Conservation (phyloP, 2,329 filamentous ascomycete genomes). For the Periconia sp. region DNA sequence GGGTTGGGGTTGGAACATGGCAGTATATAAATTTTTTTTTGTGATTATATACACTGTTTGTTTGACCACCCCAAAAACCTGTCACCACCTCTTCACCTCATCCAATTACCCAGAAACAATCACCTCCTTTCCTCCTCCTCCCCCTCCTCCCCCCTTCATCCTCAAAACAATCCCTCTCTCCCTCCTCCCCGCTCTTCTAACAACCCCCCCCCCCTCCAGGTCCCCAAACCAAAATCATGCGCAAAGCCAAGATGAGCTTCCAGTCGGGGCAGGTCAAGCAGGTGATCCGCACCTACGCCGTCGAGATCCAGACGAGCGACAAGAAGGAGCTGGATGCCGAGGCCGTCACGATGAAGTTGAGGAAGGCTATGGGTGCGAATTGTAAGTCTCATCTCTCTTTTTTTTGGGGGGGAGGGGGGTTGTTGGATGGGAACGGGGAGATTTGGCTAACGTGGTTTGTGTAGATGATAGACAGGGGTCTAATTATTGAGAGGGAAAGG, state of each 20-base stretch:
- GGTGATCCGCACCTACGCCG: slow-evolving; percentile 65
- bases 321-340: slow-evolving; percentile 62
- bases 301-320: slow-evolving; percentile 65
- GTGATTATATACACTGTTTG: too few relatives aligned
- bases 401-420: too few relatives aligned
- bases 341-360: slow-evolving; percentile 62
- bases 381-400: slow-evolving; percentile 53
- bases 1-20: too few relatives aligned
- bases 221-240: slow-evolving; percentile 64
- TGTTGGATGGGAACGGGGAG: too few relatives aligned
- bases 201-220: slow-evolving; percentile 14
- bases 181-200: neutral
- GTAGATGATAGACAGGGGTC: slow-evolving; percentile 2
- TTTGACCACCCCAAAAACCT: too few relatives aligned
- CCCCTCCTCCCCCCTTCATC: neutral
- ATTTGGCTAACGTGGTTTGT: too few relatives aligned
- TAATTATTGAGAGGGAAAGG: neutral
- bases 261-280: slow-evolving; percentile 68
- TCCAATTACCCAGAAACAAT: too few relatives aligned
- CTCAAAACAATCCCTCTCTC: too few relatives aligned
- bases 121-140: too few relatives aligned
- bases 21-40: too few relatives aligned
- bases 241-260: slow-evolving; percentile 68
- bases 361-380: slow-evolving; percentile 70
- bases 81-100: too few relatives aligned